Conservation (phyloP, 495 filamentous ascomycete species). For the Aspergillus asperescens region DNA sequence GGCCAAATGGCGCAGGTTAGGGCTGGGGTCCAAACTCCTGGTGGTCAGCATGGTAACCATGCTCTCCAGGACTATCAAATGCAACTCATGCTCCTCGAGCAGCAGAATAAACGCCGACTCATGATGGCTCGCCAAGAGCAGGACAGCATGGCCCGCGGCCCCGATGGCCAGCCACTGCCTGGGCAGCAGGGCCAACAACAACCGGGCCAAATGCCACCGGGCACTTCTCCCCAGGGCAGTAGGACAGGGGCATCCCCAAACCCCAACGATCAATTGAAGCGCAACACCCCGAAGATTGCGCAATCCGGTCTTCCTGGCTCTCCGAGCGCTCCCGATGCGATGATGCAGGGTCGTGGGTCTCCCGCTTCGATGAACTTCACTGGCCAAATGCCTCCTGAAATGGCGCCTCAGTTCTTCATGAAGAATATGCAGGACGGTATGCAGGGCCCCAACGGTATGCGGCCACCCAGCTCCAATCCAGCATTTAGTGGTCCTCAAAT, state of each 20-base stretch:
- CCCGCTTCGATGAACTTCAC: slow-evolving; percentile 77
- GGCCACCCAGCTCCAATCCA: slow-evolving; percentile 84
- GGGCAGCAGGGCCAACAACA: slow-evolving; percentile 32
- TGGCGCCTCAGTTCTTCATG: slow-evolving; percentile 59
- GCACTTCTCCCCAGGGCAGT: slow-evolving; percentile 76
- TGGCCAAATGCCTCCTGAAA: slow-evolving; percentile 62
- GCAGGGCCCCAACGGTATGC: slow-evolving; percentile 67
- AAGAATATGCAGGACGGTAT: slow-evolving; percentile 50
- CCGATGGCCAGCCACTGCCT: slow-evolving; percentile 54
- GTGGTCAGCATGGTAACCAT: slow-evolving; percentile 68
- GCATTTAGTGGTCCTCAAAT: slow-evolving; percentile 60
- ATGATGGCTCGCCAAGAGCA: slow-evolving; percentile 98
- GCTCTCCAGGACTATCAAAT: slow-evolving; percentile 98
- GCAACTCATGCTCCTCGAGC: slow-evolving; percentile 97
- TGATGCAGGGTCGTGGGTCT: slow-evolving; percentile 71
- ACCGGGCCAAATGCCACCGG: slow-evolving; percentile 46
- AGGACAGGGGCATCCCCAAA: slow-evolving; percentile 83
- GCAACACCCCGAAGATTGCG: slow-evolving; percentile 82
- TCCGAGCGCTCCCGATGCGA: slow-evolving; percentile 70
- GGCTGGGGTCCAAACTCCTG: slow-evolving; percentile 48
- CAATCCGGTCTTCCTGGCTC: slow-evolving; percentile 69
- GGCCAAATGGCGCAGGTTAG: slow-evolving; percentile 53
- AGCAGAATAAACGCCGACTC: slow-evolving; percentile 95
- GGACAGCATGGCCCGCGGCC: slow-evolving; percentile 59
- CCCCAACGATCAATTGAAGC: slow-evolving; percentile 82